phyloP scores from a whole-genome alignment of 2,329 filamentous ascomycete species.

The Diaporthe australafricana region DNA sequence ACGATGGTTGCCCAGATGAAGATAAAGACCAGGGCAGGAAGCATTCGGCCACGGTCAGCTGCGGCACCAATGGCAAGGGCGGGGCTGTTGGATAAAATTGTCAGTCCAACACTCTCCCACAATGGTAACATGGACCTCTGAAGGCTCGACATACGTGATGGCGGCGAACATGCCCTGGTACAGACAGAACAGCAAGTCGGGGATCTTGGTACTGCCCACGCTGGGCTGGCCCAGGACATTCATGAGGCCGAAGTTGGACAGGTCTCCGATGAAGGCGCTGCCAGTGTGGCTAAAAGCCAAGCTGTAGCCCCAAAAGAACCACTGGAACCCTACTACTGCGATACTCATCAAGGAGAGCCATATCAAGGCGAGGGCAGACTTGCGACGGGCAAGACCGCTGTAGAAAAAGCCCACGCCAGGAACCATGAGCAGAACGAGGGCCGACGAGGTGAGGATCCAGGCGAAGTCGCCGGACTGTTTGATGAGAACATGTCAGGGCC shows the following conservation, averaged over 20 bases:
- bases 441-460: constrained; percentile 82
- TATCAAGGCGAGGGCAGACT: constrained; percentile 88
- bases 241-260: constrained; percentile 84
- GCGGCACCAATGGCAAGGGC: constrained; percentile 70
- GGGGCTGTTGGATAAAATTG: constrained; percentile 49
- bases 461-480: constrained; percentile 81
- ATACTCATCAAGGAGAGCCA: constrained; percentile 87
- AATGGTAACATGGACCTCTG: background rate
- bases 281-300: constrained; percentile 85
- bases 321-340: constrained; percentile 86
- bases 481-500: background rate
- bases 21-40: constrained; percentile 73
- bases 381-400: constrained; percentile 87
- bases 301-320: constrained; percentile 97
- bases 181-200: constrained; percentile 85
- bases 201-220: constrained; percentile 76
- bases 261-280: constrained; percentile 81
- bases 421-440: constrained; percentile 91
- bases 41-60: constrained; percentile 70
- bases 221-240: constrained; percentile 82
- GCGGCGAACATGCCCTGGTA: constrained; percentile 92
- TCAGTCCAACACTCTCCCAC: background rate
- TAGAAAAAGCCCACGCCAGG: constrained; percentile 96
- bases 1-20: constrained; percentile 79
- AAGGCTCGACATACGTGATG: constrained; percentile 76